Base-by-base conservation (phyloP, 1,284 basidiomycete genomes). In the Cutaneotrichosporon mucoides region DNA sequence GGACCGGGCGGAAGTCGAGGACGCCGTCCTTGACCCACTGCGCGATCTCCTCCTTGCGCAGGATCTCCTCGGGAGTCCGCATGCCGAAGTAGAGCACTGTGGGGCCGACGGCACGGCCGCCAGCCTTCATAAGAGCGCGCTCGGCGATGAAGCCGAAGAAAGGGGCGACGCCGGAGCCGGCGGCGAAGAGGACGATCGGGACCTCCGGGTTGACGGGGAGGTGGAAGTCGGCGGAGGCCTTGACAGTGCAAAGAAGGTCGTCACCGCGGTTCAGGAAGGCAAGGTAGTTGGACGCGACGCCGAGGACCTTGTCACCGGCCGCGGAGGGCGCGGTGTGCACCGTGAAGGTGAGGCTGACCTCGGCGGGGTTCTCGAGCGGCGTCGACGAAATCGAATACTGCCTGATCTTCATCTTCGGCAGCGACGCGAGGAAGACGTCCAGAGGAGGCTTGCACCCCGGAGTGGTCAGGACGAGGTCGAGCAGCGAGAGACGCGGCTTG, bases 141-240 rank as follows among this genome's bases (percentile, higher is more conserved):
- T 84, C 83, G 66, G 83, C 81, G 43, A 84, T 74, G 73, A 84
- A 84, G 1, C 82, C 82, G 45, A 82, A 78, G 79, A 84, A 82
- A 1, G 83, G 83, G 6, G 83, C 81, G 24, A 84, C 64, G 0
- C 83, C 83, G 3, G 81, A 79, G 7, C 83, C 83, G 16, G 81
- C 81, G 34, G 79, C 80, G 68, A 82, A 82, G 76, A 83, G 79
- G 16, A 84, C 74, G 41, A 84, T 72, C 3, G 82, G 82, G 12
- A 75, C 67, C 6, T 60, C 55, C 1, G 80, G 79, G 63, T 84
- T 80, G 9, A 74, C 67, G 0, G 82, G 82, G 8, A 80, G 81
- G 68, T 82, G 81, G 80, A 84, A 84, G 15, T 76, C 73, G 13
- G 74, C 64, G 0, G 81, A 81, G 5, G 76, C 75, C 16, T 81